Evolutionary conservation across 176 grass and related monocot species (phyloP), one percentile per base, ranked within the genome.

Genomic region (Ensete ventricosum): DNA sequence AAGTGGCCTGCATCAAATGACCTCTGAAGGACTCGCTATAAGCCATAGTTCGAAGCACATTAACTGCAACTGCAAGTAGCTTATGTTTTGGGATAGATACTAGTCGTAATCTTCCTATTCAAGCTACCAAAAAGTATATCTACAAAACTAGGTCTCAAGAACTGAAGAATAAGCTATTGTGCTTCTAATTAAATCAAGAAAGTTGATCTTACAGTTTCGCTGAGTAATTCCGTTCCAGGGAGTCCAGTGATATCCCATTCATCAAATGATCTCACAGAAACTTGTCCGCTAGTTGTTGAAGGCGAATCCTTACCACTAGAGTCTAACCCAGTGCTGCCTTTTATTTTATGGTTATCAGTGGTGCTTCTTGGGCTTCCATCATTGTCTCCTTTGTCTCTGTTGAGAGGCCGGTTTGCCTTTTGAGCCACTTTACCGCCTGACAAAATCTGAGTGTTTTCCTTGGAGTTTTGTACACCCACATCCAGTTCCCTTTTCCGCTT

Each of bases 231-330:
- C 55, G 84, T 82, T 69, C 95, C 90, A 62, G 85, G 86, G 84
- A 99, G 84, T 62, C 95, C 95, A 83, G 86, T 83, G 58, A 99
- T 81, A 83, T 99, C 95, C 90, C 90, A 99, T 67, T 94, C 90
- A 77, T 94, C 95, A 84, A 82, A 99, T 54, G 83, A 76, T 80
- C 84, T 93, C 48, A 71, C 52, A 67, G 14, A 69, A 81, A 79
- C 26, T 19, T 65, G 77, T 64, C 84, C 85, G 27, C 78, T 75
- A 60, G 64, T 78, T 74, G 85, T 86, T 24, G 83, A 84, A 77
- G 67, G 43, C 0, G 82, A 89, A 77, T 90, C 81, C 79, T 85
- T 86, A 53, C 74, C 73, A 71, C 79, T 78, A 78, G 88, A 76
- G 78, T 93, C 84, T 54, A 90, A 82, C 50, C 73, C 77, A 52